A percentile compares a stretch with the other conserved stretches of the same genome.
Conservation (phyloP, 192 early-diverging fungal genomes). For the Coemansia guatemalensis region DNA sequence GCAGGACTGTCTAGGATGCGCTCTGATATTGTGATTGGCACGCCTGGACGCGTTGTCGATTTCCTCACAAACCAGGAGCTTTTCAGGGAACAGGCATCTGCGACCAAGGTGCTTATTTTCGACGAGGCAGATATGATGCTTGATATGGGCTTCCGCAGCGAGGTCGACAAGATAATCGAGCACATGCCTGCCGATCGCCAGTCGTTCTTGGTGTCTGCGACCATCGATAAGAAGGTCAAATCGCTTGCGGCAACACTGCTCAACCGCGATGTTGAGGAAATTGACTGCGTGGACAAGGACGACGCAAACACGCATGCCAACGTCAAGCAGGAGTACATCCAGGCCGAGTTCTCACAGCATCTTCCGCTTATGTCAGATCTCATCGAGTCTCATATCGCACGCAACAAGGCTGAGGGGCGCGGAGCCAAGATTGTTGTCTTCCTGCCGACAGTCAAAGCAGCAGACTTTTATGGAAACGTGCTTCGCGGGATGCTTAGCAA, state of each 20-base stretch:
- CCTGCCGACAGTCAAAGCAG: conserved; percentile 71
- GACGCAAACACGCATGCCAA: conserved; percentile 80
- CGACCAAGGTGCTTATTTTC: conserved; percentile 68
- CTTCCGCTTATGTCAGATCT: conserved; percentile 62
- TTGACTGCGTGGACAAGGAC: conserved; percentile 85
- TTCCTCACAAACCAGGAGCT: conserved; percentile 58
- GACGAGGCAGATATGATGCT: conserved; percentile 96
- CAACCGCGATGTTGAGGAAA: conserved; percentile 60
- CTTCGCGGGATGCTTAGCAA: conserved; percentile 23
- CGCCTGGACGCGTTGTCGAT: conserved; percentile 90
- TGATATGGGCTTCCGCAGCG: conserved; percentile 91
- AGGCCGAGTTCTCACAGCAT: conserved; percentile 64
- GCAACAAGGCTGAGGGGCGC: conserved; percentile 47
- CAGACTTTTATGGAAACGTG: conserved; percentile 32
- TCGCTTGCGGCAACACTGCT: conserved; percentile 67
- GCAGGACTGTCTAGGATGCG: conserved; percentile 48
- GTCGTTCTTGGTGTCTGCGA: conserved; percentile 94
- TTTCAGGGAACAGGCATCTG: conserved; percentile 54
- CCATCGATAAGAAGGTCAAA: conserved; percentile 71
- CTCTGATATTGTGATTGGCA: conserved; percentile 89
- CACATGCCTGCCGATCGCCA: conserved; percentile 69
- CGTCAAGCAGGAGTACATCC: conserved; percentile 76
- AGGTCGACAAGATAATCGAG: conserved; percentile 70
- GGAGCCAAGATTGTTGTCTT: conserved; percentile 90
- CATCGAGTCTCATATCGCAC: conserved; percentile 59